Base-by-base conservation (phyloP, 176 grass and related monocot genomes). In the Musa troglodytarum region DNA sequence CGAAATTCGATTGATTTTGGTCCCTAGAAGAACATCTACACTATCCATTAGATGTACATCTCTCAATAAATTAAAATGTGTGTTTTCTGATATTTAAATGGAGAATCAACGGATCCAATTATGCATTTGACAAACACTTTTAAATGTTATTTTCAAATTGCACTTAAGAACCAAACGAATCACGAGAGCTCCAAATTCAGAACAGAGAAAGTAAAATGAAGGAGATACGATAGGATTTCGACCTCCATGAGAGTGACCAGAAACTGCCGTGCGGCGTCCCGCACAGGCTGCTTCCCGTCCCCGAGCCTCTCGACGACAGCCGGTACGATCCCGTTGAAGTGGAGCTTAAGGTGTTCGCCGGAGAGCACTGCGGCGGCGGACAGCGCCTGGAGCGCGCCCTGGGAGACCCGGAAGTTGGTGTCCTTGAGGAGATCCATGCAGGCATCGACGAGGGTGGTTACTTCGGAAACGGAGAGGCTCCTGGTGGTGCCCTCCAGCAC, bases 231-330 rank as follows among this genome's bases (percentile, higher is more conserved):
- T 49, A 52, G 63, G 66, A 74, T 50, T 50, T 53, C 65, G 19
- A 83, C 92, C 92, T 96, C 92, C 92, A 96, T 96, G 54, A 96
- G 89, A 26, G 92, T 96, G 54, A 96, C 73, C 17, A 92, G 77
- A 49, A 96, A 87, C 82, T 92, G 92, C 1, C 89, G 85, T 0
- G 89, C 89, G 1, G 92, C 92, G 50, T 92, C 92, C 3, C 92
- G 83, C 8, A 96, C 92, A 2, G 92, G 92, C 80, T 96, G 92
- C 77, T 96, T 96, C 49, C 92, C 85, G 15, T 96, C 92, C 49
- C 92, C 92, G 24, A 96, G 89, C 12, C 92, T 68, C 81, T 96
- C 92, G 14, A 96, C 92, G 66, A 84, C 54, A 11, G 85, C 76
- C 13, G 92, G 92, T 9, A 96, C 85, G 19, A 96, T 89, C 1